A percentile compares a stretch with the other conserved stretches of the same genome.
Evolutionary conservation across 2,329 filamentous ascomycete genomes (phyloP).

Genomic region (Xylaria digitata): DNA sequence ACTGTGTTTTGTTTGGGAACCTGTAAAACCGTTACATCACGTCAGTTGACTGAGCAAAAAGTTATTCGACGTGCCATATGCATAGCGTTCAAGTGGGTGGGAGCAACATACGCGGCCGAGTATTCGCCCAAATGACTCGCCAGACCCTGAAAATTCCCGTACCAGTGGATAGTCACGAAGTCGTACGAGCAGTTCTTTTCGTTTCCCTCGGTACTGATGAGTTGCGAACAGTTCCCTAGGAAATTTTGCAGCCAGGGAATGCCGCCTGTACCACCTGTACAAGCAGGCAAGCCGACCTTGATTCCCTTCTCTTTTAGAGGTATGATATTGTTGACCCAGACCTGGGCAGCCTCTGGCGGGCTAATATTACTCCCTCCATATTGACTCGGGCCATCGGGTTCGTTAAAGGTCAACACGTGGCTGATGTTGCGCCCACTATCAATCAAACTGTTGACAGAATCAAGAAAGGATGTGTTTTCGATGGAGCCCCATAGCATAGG

Average conservation of each 20-base stretch:
- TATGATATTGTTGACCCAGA: constrained; percentile 78
- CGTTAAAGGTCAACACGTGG: constrained; percentile 81
- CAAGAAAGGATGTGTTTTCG: constrained; percentile 69
- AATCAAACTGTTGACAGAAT: constrained; percentile 67
- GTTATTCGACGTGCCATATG: not conserved
- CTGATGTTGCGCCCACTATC: constrained; percentile 66
- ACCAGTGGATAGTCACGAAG: constrained; percentile 74
- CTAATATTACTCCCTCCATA: constrained; percentile 72
- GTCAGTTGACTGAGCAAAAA: not conserved
- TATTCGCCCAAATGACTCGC: constrained; percentile 74
- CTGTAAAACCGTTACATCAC: constrained; percentile 47
- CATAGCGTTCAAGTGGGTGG: not conserved
- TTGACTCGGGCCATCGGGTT: constrained; percentile 70
- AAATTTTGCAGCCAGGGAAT: constrained; percentile 76
- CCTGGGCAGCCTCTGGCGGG: constrained; percentile 69
- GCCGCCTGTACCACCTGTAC: constrained; percentile 70
- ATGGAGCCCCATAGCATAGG: constrained; percentile 82
- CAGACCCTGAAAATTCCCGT: constrained; percentile 75
- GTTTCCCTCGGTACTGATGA: constrained; percentile 60
- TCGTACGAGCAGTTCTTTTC: constrained; percentile 69
- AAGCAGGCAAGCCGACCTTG: constrained; percentile 76
- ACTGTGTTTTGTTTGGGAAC: constrained; percentile 72
- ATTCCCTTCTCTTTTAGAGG: constrained; percentile 73
- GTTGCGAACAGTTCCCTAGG: constrained; percentile 69
- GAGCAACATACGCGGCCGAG: constrained; percentile 54